A percentile compares a stretch with the other conserved stretches of the same genome.
phyloP scores from a whole-genome alignment of 2,329 filamentous ascomycete genomes.

The Fusarium metavorans region DNA sequence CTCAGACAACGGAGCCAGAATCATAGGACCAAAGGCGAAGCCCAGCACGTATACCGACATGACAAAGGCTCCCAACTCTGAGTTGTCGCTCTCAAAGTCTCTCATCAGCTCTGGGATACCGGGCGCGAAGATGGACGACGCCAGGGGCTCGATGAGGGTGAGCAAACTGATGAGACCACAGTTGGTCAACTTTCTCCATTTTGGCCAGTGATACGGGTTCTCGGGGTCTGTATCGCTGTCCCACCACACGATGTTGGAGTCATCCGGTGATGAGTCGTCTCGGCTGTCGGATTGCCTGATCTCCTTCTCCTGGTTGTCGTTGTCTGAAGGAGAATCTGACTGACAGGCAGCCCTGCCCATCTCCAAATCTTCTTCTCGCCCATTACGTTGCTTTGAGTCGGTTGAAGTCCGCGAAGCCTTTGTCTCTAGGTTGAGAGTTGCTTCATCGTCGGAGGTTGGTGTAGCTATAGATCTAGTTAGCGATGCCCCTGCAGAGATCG shows the following conservation, averaged over 20 bases:
- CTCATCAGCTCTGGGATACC: constrained; percentile 68
- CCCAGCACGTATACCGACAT: constrained; percentile 64
- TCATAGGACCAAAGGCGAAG: constrained; percentile 60
- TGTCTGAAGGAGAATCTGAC: not conserved
- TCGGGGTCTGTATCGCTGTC: constrained; percentile 66
- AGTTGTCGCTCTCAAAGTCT: constrained; percentile 58
- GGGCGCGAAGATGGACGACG: constrained; percentile 70
- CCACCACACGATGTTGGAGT: constrained; percentile 65
- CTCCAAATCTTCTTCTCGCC: not conserved
- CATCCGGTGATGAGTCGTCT: not conserved
- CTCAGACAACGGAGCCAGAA: constrained; percentile 63
- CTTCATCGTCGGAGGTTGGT: not conserved
- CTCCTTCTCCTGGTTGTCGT: not conserved
- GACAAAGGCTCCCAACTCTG: constrained; percentile 45
- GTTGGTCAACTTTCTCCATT: constrained; percentile 54
- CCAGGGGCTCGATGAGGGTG: constrained; percentile 58
- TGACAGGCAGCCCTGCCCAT: not conserved
- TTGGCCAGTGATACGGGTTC: constrained; percentile 75
- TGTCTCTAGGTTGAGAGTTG: not conserved
- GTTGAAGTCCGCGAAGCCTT: not conserved
- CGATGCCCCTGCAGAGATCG: not conserved
- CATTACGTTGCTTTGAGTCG: not conserved
- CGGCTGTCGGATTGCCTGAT: not conserved
- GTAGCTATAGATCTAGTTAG: not conserved
- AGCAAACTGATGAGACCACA: constrained; percentile 43